A percentile compares a stretch with the other conserved stretches of the same genome.
phyloP scores from a whole-genome alignment of 2,329 filamentous ascomycete genomes.

The Cladosporium colombiae region DNA sequence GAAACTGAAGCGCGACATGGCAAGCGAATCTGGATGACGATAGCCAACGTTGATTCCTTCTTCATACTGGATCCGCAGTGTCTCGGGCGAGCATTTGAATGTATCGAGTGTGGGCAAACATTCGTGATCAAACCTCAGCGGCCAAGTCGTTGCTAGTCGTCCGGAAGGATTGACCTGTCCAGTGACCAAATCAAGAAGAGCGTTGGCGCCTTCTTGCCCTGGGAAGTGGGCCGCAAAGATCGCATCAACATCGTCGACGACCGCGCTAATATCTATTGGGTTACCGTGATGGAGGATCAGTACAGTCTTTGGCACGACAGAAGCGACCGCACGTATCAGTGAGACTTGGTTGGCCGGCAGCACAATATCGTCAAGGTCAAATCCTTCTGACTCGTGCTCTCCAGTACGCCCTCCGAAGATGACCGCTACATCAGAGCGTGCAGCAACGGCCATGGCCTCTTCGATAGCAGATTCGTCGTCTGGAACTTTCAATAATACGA shows the following conservation, averaged over 20 bases:
- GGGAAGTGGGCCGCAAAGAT: conserved; percentile 59
- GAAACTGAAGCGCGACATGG: conserved; percentile 64
- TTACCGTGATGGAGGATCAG: conserved; percentile 78
- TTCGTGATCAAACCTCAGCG: neutral
- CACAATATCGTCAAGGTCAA: conserved; percentile 62
- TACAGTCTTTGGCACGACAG: conserved; percentile 67
- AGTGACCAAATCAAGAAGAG: conserved; percentile 74
- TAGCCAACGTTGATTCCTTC: conserved; percentile 75
- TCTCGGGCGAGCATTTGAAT: conserved; percentile 62
- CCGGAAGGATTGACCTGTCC: conserved; percentile 71
- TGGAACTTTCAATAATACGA: conserved; percentile 60
- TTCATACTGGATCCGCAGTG: conserved; percentile 51
- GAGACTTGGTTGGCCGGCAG: conserved; percentile 63
- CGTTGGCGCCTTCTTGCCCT: conserved; percentile 50
- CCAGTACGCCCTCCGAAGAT: conserved; percentile 75
- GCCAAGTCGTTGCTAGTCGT: conserved; percentile 55
- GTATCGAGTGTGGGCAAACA: conserved; percentile 39
- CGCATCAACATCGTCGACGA: conserved; percentile 57
- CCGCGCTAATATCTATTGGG: conserved; percentile 72
- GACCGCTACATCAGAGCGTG: conserved; percentile 72
- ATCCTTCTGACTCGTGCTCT: conserved; percentile 74
- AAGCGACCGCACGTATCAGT: conserved; percentile 64
- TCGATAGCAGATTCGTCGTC: conserved; percentile 62
- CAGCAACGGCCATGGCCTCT: conserved; percentile 67
- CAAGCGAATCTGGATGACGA: conserved; percentile 42